A percentile compares a stretch with the other conserved stretches of the same genome.
Conservation (phyloP, 208 protist genomes). For the Porcisia hertigi region DNA sequence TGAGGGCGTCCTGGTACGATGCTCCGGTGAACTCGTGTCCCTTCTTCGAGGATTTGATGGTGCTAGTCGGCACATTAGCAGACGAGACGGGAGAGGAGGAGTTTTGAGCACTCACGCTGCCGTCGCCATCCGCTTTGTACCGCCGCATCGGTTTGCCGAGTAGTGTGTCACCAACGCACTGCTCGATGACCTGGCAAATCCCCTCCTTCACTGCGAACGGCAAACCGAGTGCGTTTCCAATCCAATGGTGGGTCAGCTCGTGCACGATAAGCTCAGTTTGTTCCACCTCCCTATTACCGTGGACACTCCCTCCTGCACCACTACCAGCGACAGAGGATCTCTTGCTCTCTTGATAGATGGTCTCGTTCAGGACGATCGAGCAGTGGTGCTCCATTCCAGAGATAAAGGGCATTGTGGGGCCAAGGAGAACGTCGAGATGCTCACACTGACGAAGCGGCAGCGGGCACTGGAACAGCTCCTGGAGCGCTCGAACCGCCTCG, state of each 20-base stretch:
- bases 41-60: conserved; percentile 42
- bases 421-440: conserved; percentile 56
- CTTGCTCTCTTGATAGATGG: conserved; percentile 37
- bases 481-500: conserved; percentile 44
- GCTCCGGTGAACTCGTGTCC: conserved; percentile 74
- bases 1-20: conserved; percentile 64
- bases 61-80: neutral
- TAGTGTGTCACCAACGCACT: conserved; percentile 48
- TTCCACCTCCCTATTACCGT: conserved; percentile 19
- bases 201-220: conserved; percentile 89
- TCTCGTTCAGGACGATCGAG: conserved; percentile 81
- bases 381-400: conserved; percentile 90
- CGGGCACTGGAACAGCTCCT: conserved; percentile 67
- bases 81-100: neutral
- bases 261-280: conserved; percentile 80
- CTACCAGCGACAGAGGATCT: neutral
- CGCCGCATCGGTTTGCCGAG: conserved; percentile 42
- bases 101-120: neutral
- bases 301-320: neutral
- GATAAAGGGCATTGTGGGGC: conserved; percentile 80
- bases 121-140: conserved; percentile 17
- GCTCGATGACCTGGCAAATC: conserved; percentile 80
- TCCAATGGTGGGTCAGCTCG: conserved; percentile 86
- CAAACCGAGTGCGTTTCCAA: conserved; percentile 83
- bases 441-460: conserved; percentile 53